These are phyloP conservation scores for Fomitopsis pinicola DNA, from an alignment of 1,284 basidiomycete species.

Conservation along the genomic window DNA sequence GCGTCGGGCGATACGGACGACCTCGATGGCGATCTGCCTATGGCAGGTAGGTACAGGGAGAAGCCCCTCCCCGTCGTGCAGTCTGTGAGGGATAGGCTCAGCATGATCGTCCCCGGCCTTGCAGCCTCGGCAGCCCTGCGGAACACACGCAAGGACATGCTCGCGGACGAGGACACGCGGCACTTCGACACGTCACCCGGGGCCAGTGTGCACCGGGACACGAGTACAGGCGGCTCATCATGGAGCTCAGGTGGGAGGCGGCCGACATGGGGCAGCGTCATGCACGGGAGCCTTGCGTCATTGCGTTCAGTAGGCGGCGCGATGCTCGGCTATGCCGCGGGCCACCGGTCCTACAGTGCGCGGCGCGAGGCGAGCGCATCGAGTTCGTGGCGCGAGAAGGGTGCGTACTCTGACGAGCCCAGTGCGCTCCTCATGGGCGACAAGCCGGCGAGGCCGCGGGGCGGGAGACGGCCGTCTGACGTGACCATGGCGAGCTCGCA, in stretches of 20 bases:
- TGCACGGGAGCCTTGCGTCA: conserved; percentile 36
- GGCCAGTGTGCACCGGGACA: conserved; percentile 18
- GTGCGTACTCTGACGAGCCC: conserved; percentile 40
- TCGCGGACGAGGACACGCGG: conserved; percentile 69
- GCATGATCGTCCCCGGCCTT: conserved; percentile 22
- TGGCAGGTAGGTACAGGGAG: conserved; percentile 22
- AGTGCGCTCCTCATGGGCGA: conserved; percentile 29
- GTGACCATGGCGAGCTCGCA: conserved; percentile 28
- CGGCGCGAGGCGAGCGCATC: conserved; percentile 30
- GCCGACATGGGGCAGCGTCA: conserved; percentile 24
- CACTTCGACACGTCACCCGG: conserved; percentile 35
- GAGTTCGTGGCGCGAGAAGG: conserved; percentile 44
- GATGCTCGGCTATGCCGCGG: conserved; percentile 29
- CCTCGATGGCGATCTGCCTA: conserved; percentile 25
- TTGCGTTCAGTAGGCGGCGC: conserved; percentile 43
- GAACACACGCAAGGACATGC: conserved; percentile 56
- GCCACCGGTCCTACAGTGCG: conserved; percentile 22
- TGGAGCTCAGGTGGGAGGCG: conserved; percentile 22
- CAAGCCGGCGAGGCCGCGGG: conserved; percentile 25
- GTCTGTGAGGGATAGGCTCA: conserved; percentile 21
- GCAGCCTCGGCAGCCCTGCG: conserved; percentile 4
- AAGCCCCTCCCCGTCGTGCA: conserved; percentile 20
- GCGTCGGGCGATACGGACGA: conserved; percentile 34
- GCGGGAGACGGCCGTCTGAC: conserved; percentile 37
- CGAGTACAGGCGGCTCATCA: conserved; percentile 23